Evolutionary conservation across 2,329 filamentous ascomycete species (phyloP), one percentile per base, ranked within the genome.

Genomic region (Xylariales sp.): DNA sequence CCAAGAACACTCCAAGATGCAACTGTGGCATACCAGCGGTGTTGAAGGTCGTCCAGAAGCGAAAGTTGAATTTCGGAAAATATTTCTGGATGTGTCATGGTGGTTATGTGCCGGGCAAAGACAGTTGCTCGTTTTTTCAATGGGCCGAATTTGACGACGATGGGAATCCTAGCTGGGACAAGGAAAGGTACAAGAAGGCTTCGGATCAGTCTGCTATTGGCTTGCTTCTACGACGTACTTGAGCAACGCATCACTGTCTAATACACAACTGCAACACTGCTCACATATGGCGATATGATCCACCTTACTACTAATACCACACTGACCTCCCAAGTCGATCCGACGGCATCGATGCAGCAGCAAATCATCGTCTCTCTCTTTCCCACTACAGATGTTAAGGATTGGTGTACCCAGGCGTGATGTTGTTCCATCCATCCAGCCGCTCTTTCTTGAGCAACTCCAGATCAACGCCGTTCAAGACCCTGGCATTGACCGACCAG

Each of bases 51-150:
- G 88, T 90, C 12, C 88, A 90, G 65, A 80, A 74, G 56, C 89
- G 85, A 63, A 81, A 75, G 51, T 84, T 86, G 51, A 91, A 80
- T 40, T 72, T 80, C 50, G 90, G 91, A 0, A 73, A 74, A 53
- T 95, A 97, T 59, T 93, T 94, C 64, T 95, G 89, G 88, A 93
- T 91, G 85, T 97, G 93, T 55, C 80, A 95, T 63, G 80, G 80
- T 0, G 80, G 83, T 5, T 86, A 82, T 54, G 74, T 82, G 2
- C 83, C 84, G 0, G 84, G 78, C 34, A 83, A 74, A 64, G 65
- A 80, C 28, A 80, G 77, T 4, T 95, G 89, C 55, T 69, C 74
- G 0, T 93, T 84, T 55, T 95, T 95, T 52, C 73, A 86, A 47
- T 95, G 89, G 89, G 88, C 86, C 0, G 76, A 83, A 40, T 94